phyloP scores from a whole-genome alignment of 768 basidiomycete genomes.

The Mrakia frigida region DNA sequence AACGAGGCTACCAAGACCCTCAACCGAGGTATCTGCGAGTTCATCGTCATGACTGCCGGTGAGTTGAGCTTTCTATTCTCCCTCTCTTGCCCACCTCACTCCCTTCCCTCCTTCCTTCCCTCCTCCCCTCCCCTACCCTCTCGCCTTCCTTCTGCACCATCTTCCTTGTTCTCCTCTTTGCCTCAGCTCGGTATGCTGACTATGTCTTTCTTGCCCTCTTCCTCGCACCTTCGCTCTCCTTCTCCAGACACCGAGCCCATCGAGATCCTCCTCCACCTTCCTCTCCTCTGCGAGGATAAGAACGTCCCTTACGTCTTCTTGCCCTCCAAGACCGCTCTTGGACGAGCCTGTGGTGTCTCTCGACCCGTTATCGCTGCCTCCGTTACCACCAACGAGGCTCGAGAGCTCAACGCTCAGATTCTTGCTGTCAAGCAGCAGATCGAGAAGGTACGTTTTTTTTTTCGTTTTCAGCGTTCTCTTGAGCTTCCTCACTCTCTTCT shows the following conservation, averaged over 20 bases:
- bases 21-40: slow-evolving; percentile 57
- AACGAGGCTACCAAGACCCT: slow-evolving; percentile 99
- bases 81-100: not conserved
- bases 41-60: slow-evolving; percentile 80
- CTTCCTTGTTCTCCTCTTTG: not conserved
- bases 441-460: slow-evolving; percentile 10
- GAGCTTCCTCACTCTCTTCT: too few species aligned
- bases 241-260: slow-evolving; percentile 90
- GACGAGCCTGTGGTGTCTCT: slow-evolving; percentile 91
- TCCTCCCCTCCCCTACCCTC: not conserved
- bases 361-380: slow-evolving; percentile 92
- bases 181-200: not conserved
- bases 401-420: slow-evolving; percentile 85
- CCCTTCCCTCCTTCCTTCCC: not conserved
- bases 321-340: slow-evolving; percentile 89
- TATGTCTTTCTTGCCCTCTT: too few species aligned
- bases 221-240: not conserved
- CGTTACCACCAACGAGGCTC: slow-evolving; percentile 92
- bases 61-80: not conserved
- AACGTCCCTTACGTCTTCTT: slow-evolving; percentile 70
- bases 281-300: slow-evolving; percentile 97
- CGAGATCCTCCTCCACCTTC: slow-evolving; percentile 94
- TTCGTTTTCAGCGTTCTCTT: too few species aligned
- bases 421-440: slow-evolving; percentile 61
- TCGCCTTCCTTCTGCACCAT: not conserved